Conservation (phyloP, 345 rosid species). For the Physaria fendleri region DNA sequence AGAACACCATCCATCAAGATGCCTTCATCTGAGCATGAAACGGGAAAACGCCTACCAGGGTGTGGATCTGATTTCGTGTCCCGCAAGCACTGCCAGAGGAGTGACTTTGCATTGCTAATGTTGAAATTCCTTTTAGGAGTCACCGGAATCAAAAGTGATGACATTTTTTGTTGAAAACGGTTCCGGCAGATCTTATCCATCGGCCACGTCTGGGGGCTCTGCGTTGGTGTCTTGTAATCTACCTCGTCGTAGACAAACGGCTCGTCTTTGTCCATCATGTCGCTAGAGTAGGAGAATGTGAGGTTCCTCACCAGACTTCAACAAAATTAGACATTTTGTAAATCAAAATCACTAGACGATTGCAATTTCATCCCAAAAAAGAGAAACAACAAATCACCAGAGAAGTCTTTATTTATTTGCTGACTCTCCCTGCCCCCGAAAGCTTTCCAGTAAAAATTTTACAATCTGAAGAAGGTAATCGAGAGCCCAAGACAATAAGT, state of each 20-base stretch:
- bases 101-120: constrained; percentile 8
- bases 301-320: not conserved
- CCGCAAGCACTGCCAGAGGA: constrained; percentile 13
- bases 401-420: not conserved
- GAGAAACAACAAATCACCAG: not conserved
- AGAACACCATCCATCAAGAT: constrained; percentile 63
- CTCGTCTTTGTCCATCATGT: constrained; percentile 16
- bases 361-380: not conserved
- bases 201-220: constrained; percentile 26
- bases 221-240: not conserved
- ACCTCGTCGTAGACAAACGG: not conserved
- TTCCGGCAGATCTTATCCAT: constrained; percentile 15
- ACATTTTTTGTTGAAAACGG: constrained; percentile 11
- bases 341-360: not conserved
- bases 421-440: not conserved
- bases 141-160: constrained; percentile 23
- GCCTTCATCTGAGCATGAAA: constrained; percentile 35
- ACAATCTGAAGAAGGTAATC: not conserved
- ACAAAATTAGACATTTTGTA: not conserved
- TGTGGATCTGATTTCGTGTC: constrained; percentile 22
- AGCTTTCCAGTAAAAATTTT: not conserved
- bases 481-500: not conserved
- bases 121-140: constrained; percentile 14
- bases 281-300: not conserved
- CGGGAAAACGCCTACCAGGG: constrained; percentile 10